phyloP scores from a whole-genome alignment of 2,329 filamentous ascomycete genomes.

The Cytospora piceae region DNA sequence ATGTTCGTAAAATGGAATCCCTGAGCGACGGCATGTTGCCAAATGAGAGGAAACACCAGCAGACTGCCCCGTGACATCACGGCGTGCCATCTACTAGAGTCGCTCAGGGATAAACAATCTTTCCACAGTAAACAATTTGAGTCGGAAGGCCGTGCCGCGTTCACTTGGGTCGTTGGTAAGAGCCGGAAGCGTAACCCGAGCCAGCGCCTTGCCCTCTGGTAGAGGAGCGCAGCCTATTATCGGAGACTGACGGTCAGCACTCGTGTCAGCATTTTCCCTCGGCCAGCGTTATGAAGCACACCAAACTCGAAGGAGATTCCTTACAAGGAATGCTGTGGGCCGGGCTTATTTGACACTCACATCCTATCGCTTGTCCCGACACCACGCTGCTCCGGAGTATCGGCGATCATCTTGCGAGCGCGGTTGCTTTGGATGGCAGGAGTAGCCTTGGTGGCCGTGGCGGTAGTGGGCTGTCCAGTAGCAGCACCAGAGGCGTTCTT shows the following conservation, averaged over 20 bases:
- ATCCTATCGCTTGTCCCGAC: slow-evolving; percentile 87
- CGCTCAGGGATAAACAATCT: slow-evolving; percentile 32
- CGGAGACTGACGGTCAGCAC: slow-evolving; percentile 84
- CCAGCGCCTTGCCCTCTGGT: slow-evolving; percentile 62
- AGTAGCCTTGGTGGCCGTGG: slow-evolving; percentile 63
- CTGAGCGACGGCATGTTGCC: slow-evolving; percentile 31
- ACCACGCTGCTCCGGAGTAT: slow-evolving; percentile 74
- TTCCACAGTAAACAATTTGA: slow-evolving; percentile 33
- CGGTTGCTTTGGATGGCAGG: slow-evolving; percentile 73
- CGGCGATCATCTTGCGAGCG: slow-evolving; percentile 80
- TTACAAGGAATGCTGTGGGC: slow-evolving; percentile 77
- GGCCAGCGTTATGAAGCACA: slow-evolving; percentile 77
- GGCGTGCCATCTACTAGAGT: slow-evolving; percentile 39
- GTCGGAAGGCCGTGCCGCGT: slow-evolving; percentile 35
- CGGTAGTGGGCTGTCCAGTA: slow-evolving; percentile 61
- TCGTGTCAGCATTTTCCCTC: slow-evolving; percentile 74
- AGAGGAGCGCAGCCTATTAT: slow-evolving; percentile 84
- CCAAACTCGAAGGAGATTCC: slow-evolving; percentile 86
- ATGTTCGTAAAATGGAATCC: slow-evolving; percentile 27
- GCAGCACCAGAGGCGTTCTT: slow-evolving; percentile 71
- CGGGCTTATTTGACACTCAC: slow-evolving; percentile 78
- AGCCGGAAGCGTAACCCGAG: slow-evolving; percentile 47
- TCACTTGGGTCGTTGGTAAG: slow-evolving; percentile 49
- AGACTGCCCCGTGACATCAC: slow-evolving; percentile 40
- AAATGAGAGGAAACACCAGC: slow-evolving; percentile 27